Evolutionary conservation across 148 eudicot species (phyloP), one percentile per base, ranked within the genome.

Genomic region (Dianthus caryophyllus): DNA sequence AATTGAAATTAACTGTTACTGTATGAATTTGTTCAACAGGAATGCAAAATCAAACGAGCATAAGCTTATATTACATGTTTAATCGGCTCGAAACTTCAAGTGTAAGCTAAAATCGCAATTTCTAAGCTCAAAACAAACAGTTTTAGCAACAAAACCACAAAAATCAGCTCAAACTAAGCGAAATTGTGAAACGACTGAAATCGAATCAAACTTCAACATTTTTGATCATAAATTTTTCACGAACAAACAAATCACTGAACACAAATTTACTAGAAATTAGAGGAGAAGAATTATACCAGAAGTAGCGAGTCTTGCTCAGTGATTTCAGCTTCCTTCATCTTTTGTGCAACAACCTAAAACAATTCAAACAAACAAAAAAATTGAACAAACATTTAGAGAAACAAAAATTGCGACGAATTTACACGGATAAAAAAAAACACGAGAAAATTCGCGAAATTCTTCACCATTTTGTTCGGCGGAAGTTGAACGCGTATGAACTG

Each of bases 251-350:
- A 3, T 9, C 33, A 36, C 9, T 39, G n/a, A 71, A 12, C 7
- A 54, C 16, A 47, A 9, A 61, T 2, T 21, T 20, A 61, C 65
- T 0, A 21, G 39, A 0, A 27, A 16, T 57, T 10, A 17, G 8
- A 9, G 1, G 41, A 29, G 63, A n/a, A 30, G 18, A 10, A 4
- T 14, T 14, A 71, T 81, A 89, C 98, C 79, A 93, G 82, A 9
- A 93, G 88, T 56, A 93, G 95, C 50, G 96, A 89, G 49, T 90
- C 89, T 73, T 87, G 95, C 79, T 93, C 96, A 0, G 97, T 93
- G 67, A 93, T 86, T 81, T 87, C 95, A 29, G 88, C 77, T 82
- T 89, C 95, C 82, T 87, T 89, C 69, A 85, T 49, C 56, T 77
- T 84, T 77, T 87, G 95, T 1, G 89, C 87, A 9, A 87, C 87